A percentile compares a stretch with the other conserved stretches of the same genome.
Conservation (phyloP, 1,284 basidiomycete species). For the Marasmius oreades region DNA sequence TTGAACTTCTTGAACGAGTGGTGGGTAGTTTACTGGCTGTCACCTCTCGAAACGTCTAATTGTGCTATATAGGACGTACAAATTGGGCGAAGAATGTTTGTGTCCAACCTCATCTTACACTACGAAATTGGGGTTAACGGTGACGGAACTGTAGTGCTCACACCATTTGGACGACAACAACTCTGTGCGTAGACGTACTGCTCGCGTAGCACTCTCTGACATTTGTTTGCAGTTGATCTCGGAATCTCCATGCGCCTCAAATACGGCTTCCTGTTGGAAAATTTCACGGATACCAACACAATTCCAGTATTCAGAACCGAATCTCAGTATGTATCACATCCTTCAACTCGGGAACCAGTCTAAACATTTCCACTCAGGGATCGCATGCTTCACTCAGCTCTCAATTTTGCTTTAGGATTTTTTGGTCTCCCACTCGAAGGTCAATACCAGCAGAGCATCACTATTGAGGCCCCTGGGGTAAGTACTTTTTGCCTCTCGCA, state of each 20-base stretch:
- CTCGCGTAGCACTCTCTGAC: slow-evolving; percentile 1
- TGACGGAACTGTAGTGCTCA: slow-evolving; percentile 45
- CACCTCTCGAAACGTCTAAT: neutral
- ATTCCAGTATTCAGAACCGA: slow-evolving; percentile 87
- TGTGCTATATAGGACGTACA: slow-evolving; percentile 67
- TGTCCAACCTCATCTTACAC: slow-evolving; percentile 4
- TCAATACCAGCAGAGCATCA: slow-evolving; percentile 80
- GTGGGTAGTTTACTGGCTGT: slow-evolving; percentile 32
- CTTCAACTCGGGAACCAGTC: neutral
- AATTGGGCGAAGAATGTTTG: slow-evolving; percentile 74
- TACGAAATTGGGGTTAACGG: neutral
- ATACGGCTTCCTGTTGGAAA: slow-evolving; percentile 79
- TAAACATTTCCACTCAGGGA: slow-evolving; percentile 41
- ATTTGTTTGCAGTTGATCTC: slow-evolving; percentile 49
- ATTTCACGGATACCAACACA: slow-evolving; percentile 69
- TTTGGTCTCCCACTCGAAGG: slow-evolving; percentile 79
- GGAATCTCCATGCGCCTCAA: slow-evolving; percentile 73
- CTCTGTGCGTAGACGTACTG: slow-evolving; percentile 45
- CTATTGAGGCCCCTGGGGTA: slow-evolving; percentile 67
- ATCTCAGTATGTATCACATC: slow-evolving; percentile 61
- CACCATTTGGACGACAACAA: slow-evolving; percentile 81
- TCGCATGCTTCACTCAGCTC: slow-evolving; percentile 79
- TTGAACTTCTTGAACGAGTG: slow-evolving; percentile 76
- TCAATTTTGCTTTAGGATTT: slow-evolving; percentile 86
- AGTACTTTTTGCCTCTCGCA: slow-evolving; percentile 19